Evolutionary conservation across 176 grass and related monocot genomes (phyloP).

Genomic region (Bolboschoenus planiculmis): DNA sequence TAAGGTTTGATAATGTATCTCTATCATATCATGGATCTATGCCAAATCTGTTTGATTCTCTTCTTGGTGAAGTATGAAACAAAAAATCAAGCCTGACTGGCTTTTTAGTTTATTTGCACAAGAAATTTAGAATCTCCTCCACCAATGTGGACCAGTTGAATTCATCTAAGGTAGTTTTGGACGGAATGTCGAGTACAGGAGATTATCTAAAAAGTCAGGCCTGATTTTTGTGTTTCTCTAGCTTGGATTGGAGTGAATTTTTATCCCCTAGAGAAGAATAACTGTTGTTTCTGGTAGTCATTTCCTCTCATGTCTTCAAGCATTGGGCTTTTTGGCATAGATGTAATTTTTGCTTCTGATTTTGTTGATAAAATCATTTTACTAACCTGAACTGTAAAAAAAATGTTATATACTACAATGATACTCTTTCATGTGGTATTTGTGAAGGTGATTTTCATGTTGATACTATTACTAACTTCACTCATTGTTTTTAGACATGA

Average conservation of each 20-base stretch:
- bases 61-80: background rate
- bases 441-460: background rate
- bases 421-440: background rate
- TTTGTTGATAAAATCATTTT: background rate
- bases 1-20: background rate
- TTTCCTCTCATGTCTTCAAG: background rate
- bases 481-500: background rate
- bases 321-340: background rate
- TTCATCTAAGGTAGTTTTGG: background rate
- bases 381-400: background rate
- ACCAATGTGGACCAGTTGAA: background rate
- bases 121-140: background rate
- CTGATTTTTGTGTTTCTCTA: background rate
- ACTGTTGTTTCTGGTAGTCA: background rate
- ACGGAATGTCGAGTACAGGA: background rate
- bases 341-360: background rate
- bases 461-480: background rate
- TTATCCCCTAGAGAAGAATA: background rate
- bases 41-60: conserved; percentile 5
- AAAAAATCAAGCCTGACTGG: background rate
- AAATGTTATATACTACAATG: background rate
- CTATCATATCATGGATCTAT: conserved; percentile 9
- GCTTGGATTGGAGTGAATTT: background rate
- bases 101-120: background rate
- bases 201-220: background rate